Base-by-base conservation (phyloP, 495 filamentous ascomycete genomes). In the Halenospora varia region DNA sequence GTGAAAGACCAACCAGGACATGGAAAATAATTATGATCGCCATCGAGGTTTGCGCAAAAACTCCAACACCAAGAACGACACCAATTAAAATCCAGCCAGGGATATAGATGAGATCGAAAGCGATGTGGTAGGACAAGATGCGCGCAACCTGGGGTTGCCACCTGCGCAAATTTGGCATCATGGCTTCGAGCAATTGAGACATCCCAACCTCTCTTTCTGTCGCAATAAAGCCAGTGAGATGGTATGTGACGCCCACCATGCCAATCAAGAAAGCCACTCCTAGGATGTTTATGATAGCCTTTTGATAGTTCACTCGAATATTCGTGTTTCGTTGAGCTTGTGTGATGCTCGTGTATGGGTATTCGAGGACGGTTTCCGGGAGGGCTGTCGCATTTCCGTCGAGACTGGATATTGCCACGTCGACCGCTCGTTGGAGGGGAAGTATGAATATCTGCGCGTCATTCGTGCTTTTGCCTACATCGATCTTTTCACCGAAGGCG, bases 161-260 rank as follows among this genome's bases (percentile, higher is more conserved):
- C 13, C 75, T 72, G 22, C 73, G 72, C 22, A 70, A 68, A 59
- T 86, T 87, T 19, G 85, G 82, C 80, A 91, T 90, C 84, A 90
- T 92, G 39, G 88, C 85, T 69, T 94, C 89, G 45, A 92, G 75
- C 42, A 94, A 73, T 42, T 88, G 86, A 25, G 87, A 85, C 80
- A 92, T 89, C 55, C 88, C 89, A 41, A 82, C 71, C 72, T 94
- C 89, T 45, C 89, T 75, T 71, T 94, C 89, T 20, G 81, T 79
- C 15, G 89, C 89, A 56, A 89, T 84, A 62, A 89, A 80, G 2
- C 89, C 89, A 17, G 85, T 84, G 55, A 90, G 72, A 63, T 94
- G 89, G 62, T 94, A 94, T 29, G 62, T 56, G 8, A 92, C 73
- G 0, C 85, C 85, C 35, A 91, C 81, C 51, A 89, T 75, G 35